Base-by-base conservation (phyloP, 2,329 filamentous ascomycete genomes). In the Fusarium euwallaceae region DNA sequence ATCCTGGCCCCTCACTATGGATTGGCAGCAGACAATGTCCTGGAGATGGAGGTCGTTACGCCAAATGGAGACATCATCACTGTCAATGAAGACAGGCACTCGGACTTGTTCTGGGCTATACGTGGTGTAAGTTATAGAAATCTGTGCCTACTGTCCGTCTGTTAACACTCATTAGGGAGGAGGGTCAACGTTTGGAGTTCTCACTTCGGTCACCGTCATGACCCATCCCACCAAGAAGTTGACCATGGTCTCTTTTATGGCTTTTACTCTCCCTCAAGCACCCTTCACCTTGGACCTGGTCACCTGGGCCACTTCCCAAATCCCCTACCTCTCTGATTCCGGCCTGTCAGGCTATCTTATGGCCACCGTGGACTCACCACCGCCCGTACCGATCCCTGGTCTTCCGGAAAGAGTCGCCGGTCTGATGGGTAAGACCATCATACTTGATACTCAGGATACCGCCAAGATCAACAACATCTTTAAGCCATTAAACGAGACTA, bases 101-200 rank as follows among this genome's bases (percentile, higher is more conserved):
- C 81, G 0, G 90, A 92, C 67, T 80, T 92, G 4, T 92, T 91
- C 80, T 93, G 90, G 90, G 91, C 91, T 1, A 83, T 91, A 65
- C 82, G 87, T 64, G 89, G 90, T 22, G 85, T 89, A 80, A 80
- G 84, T 82, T n/a, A 24, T 24, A 6, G 24, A 24, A 24, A 24
- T 24, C 24, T 24, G 24, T 24, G 24, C 24, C 24, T 24, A 1
- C 24, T 24, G 24, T 24, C 4, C 24, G 24, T 24, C 24, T 24
- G 24, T 24, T 24, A 24, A 24, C 24, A 16, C 27, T 17, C 22
- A 24, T 24, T 24, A 87, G 86, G 89, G 88, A 11, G 89, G 89
- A 9, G 89, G 88, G 4, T 87, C 87, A n/a, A 91, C 88, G 0
- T 92, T 90, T 76, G 90, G 88, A 1, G 84, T 92, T 14, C 85